Evolutionary conservation across 2,329 filamentous ascomycete species (phyloP).

Genomic region (Aurifilum marmelostoma): DNA sequence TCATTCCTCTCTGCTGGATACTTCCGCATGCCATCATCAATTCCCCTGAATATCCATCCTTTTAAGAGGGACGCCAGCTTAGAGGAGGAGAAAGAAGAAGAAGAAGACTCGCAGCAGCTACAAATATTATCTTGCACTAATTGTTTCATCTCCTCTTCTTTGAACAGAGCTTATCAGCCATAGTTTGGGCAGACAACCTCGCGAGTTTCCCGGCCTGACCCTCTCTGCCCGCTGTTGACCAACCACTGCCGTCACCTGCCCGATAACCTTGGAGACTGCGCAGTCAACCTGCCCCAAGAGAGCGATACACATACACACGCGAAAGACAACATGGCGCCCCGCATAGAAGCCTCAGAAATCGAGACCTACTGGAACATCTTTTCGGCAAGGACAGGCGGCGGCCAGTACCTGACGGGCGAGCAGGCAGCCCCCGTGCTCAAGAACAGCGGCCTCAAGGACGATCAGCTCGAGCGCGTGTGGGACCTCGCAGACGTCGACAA

Average conservation of each 20-base stretch:
- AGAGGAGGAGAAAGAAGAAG: background rate
- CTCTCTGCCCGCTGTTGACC: background rate
- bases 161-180: background rate
- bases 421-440: slow-evolving; percentile 65
- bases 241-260: background rate
- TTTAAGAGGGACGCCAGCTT: background rate
- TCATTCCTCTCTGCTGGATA: slow-evolving; percentile 4
- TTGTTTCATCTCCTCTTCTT: background rate
- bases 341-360: slow-evolving; percentile 65
- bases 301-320: background rate
- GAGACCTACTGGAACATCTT: slow-evolving; percentile 71
- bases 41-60: slow-evolving; percentile 8
- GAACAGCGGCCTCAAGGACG: slow-evolving; percentile 65
- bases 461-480: slow-evolving; percentile 96
- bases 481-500: slow-evolving; percentile 96
- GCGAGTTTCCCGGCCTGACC: background rate
- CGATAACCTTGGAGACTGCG: background rate
- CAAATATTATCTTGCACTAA: background rate
- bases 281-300: background rate
- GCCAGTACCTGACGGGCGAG: slow-evolving; percentile 63
- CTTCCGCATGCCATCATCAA: background rate
- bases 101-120: background rate
- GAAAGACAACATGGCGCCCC: slow-evolving; percentile 56
- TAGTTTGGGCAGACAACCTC: background rate
- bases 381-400: slow-evolving; percentile 60